phyloP scores from a whole-genome alignment of 257 asterid genomes.

The Solanum stenotomum region DNA sequence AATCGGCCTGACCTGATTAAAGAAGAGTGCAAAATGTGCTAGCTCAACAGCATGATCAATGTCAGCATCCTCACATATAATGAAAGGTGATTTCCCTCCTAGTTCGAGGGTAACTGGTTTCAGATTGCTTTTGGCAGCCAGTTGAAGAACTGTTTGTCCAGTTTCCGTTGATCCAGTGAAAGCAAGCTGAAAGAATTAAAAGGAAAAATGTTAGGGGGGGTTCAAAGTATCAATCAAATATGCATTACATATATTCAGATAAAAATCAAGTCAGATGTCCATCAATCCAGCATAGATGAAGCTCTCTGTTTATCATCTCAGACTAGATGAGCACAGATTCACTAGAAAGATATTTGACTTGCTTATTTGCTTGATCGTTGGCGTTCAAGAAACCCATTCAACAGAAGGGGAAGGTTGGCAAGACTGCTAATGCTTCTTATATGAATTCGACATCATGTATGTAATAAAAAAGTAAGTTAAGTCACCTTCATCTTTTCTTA shows the following conservation, averaged over 20 bases:
- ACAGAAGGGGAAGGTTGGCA: neutral
- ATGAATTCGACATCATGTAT: neutral
- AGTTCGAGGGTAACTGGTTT: slow-evolving; percentile 76
- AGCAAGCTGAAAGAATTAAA: slow-evolving; percentile 43
- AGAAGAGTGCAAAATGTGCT: slow-evolving; percentile 76
- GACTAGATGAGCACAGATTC: neutral
- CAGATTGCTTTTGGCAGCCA: slow-evolving; percentile 70
- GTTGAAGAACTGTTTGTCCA: slow-evolving; percentile 46
- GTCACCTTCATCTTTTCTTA: neutral
- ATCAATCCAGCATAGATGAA: neutral
- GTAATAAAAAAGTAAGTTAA: neutral
- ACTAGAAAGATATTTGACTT: neutral
- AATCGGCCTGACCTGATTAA: slow-evolving; percentile 47
- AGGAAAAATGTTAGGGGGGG: neutral
- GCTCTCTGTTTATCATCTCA: neutral
- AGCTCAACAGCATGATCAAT: slow-evolving; percentile 50
- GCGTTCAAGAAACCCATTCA: neutral
- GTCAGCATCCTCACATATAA: slow-evolving; percentile 66
- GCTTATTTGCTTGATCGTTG: neutral
- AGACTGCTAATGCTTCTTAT: neutral
- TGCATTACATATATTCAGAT: neutral
- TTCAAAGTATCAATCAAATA: neutral
- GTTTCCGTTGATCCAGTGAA: slow-evolving; percentile 77
- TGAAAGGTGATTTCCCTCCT: slow-evolving; percentile 82
- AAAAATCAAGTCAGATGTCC: neutral